Evolutionary conservation across 2,329 filamentous ascomycete genomes (phyloP), one percentile per base, ranked within the genome.

Genomic region (Cordyceps javanica): DNA sequence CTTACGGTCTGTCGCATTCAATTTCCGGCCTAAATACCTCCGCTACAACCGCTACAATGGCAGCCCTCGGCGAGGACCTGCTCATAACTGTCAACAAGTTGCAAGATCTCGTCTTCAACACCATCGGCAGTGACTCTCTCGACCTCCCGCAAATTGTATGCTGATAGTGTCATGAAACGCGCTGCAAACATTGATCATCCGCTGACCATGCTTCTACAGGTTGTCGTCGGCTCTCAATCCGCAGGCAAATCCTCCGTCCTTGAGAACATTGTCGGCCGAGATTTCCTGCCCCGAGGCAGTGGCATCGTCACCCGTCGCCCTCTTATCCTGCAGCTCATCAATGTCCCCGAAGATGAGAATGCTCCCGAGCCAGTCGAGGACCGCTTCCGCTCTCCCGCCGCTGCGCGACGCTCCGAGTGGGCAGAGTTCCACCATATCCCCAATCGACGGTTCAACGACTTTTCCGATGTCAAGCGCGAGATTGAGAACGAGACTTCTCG

Each of bases 41-140:
- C 26, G 19, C 23, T 39, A 48, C 44, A 44, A 49, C 57, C 65
- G 64, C 68, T 69, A 69, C 61, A 72, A 99, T 97, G 94, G 89
- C 94, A 71, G 86, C 93, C 69, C 86, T 99, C 68, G 93, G 94
- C 70, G 94, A 99, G 75, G 92, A 99, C 76, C 80, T 99, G 75
- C 85, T 99, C 72, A 86, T 85, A 66, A 95, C 91, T 63, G 94
- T 99, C 77, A 99, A 99, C 81, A 96, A 96, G 81, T 82, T 99
- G 69, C 94, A 99, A 76, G 94, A 97, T 75, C 78, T 99, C 70
- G 94, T 99, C 69, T 99, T 99, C 81, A 99, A 99, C 78, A 99
- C 94, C 65, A 99, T 99, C 74, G 94, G 94, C 75, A 97, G 92
- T 79, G 94, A 99, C 75, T 97, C 93, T 55, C 83, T 99, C 61